Evolutionary conservation across 2,329 filamentous ascomycete species (phyloP), one percentile per base, ranked within the genome.

Genomic region (Pyrenophora tritici-repentis): DNA sequence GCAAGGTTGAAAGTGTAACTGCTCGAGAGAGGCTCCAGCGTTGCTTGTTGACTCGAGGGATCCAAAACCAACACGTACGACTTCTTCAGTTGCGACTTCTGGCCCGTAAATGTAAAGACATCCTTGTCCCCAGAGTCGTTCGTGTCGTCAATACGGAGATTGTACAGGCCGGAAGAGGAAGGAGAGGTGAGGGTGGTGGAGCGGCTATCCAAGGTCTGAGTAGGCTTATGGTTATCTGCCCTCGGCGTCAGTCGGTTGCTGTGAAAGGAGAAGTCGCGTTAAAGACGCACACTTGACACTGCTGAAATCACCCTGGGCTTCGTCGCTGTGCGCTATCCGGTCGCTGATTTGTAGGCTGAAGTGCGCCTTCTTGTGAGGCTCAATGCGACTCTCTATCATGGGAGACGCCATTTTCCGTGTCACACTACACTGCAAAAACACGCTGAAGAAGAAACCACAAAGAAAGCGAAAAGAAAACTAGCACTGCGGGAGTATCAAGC

Each of bases 1-100:
- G 85, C 47, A 82, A 96, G 76, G 72, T 96, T 97, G 87, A 96
- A 92, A 66, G 90, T 87, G 74, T 96, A 88, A 33, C 86, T 86
- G n/a, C 86, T 88, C 68, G 90, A 85, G 47, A 97, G 79, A 43
- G 85, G 86, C 76, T 97, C 91, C 47, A 97, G 81, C 22, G 94
- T 85, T 60, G 94, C 94, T 48, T 83, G 87, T 66, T 93, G 85
- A 44, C 84, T 85, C 14, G 80, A 78, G 7, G 87, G 81, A 72
- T 96, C 89, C 67, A 93, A 94, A 50, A 93, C 83, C 43, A 96
- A 81, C 8, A 81, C 77, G 40, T 74, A 76, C 8, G 71, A 67
- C 56, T 69, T 72, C 51, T 67, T 66, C 13, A 62, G 56, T 4
- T 55, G 61, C 3, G 59, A 69, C 36, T 68, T 68, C 34, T 68